These are phyloP conservation scores for Hypomyces rosellus DNA, from an alignment of 2,329 filamentous ascomycete species.

Conservation along the genomic window DNA sequence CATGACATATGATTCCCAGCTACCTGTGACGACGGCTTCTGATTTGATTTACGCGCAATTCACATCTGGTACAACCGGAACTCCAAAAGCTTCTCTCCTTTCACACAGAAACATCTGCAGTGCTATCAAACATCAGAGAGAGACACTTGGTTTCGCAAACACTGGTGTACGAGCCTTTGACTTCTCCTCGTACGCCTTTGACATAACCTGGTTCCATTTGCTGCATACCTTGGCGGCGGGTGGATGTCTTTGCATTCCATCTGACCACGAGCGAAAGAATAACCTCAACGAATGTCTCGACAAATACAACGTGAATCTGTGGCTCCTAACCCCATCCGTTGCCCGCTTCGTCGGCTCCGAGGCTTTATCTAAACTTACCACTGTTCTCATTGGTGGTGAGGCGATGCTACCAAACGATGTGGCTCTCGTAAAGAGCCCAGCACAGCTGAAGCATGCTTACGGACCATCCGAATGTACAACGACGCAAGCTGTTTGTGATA, in stretches of 20 bases:
- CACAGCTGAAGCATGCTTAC: background rate
- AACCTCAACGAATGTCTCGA: conserved; percentile 6
- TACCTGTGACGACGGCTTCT: background rate
- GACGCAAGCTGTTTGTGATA: no score
- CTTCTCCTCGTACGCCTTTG: conserved; percentile 14
- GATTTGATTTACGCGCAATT: conserved; percentile 13
- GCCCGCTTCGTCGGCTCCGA: background rate
- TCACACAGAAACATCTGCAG: conserved; percentile 6
- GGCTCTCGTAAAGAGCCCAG: background rate
- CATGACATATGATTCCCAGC: no score
- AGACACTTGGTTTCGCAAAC: background rate
- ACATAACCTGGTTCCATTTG: conserved; percentile 10
- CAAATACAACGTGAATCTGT: background rate
- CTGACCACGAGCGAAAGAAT: conserved; percentile 12
- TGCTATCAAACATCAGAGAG: no score
- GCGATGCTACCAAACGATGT: background rate
- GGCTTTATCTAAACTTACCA: background rate
- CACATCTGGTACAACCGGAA: conserved; percentile 17
- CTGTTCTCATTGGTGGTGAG: background rate
- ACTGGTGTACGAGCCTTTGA: conserved; percentile 2
- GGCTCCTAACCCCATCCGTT: background rate
- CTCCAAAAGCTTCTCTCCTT: conserved; percentile 16
- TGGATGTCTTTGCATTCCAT: conserved; percentile 11
- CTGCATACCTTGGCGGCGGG: conserved; percentile 2
- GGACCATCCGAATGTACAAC: background rate